Conservation (phyloP, 2,329 filamentous ascomycete genomes). For the Lecanicillium sp. region DNA sequence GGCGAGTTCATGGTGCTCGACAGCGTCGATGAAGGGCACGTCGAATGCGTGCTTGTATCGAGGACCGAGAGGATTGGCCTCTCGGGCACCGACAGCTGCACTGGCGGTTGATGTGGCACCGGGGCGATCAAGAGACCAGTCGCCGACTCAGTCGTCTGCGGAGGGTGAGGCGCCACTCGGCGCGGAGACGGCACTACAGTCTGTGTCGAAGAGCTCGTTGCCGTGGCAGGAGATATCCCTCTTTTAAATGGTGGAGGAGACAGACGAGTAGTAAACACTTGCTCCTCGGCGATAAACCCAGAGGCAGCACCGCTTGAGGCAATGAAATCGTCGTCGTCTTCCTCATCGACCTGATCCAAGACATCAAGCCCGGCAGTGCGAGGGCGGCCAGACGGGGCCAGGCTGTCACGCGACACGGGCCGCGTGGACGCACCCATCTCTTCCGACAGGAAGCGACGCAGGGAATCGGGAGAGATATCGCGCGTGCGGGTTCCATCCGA, state of each 20-base stretch:
- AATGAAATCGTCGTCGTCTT: conserved; percentile 7
- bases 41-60: background rate
- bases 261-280: background rate
- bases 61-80: background rate
- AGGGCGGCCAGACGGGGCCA: conserved; percentile 4
- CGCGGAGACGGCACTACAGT: conserved; percentile 3
- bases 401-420: background rate
- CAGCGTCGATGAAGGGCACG: background rate
- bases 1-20: conserved; percentile 10
- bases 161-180: background rate
- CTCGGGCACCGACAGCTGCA: background rate
- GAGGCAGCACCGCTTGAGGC: background rate
- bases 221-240: background rate
- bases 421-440: background rate
- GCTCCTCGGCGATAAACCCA: background rate
- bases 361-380: background rate
- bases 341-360: conserved; percentile 8
- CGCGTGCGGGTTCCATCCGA: conserved; percentile 40
- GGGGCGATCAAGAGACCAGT: background rate
- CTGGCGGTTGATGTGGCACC: background rate
- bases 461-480: conserved; percentile 51
- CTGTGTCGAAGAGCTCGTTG: background rate
- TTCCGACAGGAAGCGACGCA: conserved; percentile 36
- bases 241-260: conserved; percentile 7
- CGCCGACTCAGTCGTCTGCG: background rate